A percentile compares a stretch with the other conserved stretches of the same genome.
phyloP scores from a whole-genome alignment of 495 filamentous ascomycete species.

The Xanthoparmelia taractica region DNA sequence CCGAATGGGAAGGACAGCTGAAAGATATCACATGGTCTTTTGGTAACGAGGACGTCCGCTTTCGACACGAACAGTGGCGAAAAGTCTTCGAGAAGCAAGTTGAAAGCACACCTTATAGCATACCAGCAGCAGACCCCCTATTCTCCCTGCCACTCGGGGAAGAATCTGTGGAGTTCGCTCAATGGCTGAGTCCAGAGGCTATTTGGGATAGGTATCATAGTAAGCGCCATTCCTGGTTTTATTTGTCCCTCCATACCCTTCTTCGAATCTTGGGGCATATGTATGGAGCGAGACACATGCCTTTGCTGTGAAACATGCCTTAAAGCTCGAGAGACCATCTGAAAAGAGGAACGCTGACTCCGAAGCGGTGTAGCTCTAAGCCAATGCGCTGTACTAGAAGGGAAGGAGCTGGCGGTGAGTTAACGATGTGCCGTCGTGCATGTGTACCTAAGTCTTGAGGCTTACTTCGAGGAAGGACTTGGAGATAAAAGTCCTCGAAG shows the following conservation, averaged over 20 bases:
- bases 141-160: slow-evolving; percentile 47
- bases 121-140: slow-evolving; percentile 37
- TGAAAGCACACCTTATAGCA: slow-evolving; percentile 32
- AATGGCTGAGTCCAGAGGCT: slow-evolving; percentile 45
- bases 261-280: background rate
- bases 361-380: slow-evolving; percentile 37
- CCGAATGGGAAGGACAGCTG: slow-evolving; percentile 47
- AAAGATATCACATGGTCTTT: slow-evolving; percentile 44
- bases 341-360: background rate
- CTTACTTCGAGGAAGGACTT: slow-evolving; percentile 27
- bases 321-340: no score
- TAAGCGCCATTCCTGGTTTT: background rate
- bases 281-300: background rate
- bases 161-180: slow-evolving; percentile 33
- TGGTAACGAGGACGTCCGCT: slow-evolving; percentile 47
- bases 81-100: slow-evolving; percentile 46
- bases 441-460: background rate
- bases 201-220: slow-evolving; percentile 49
- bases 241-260: background rate
- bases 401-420: slow-evolving; percentile 41
- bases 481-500: slow-evolving; percentile 35
- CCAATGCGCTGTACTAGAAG: slow-evolving; percentile 49
- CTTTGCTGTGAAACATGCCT: background rate
- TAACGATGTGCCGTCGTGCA: background rate
- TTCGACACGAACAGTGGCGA: slow-evolving; percentile 48